Base-by-base conservation (phyloP, 176 grass and related monocot species). In the Musa itinerans region DNA sequence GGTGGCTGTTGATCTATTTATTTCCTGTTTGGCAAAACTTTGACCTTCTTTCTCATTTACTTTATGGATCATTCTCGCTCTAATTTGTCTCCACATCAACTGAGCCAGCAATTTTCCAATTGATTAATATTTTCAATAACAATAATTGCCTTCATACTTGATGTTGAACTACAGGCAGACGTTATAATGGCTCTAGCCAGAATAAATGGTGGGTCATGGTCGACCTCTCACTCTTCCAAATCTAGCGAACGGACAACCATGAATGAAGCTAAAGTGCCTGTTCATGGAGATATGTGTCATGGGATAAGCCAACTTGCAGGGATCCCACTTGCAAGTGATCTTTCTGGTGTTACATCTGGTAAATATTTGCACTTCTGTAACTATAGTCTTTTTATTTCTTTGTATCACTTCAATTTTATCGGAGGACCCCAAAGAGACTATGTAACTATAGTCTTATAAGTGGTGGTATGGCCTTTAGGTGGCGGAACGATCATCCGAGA, bases 171-270 rank as follows among this genome's bases (percentile, higher is more conserved):
- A 20, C 23, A 79, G 77, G 77, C 77, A 24, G 77, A 79, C 71
- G 26, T 79, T 2, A 71, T 79, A 49, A 79, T 79, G 77, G 65
- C 77, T 69, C 59, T 79, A 66, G 77, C 77, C 71, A 66, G 77
- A 58, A 71, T 66, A 58, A 79, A 48, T 50, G 66, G 77, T 57
- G 67, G 66, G 23, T 71, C 77, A 49, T 79, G 77, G 77, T 70
- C 65, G 58, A 79, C 77, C 77, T 71, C 77, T 20, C 71, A 61
- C 14, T 21, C 66, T 54, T 11, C 65, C 16, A 71, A 48, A 25
- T 13, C 63, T 15, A 2, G 21, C 26, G 63, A 65, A 25, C 63
- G 13, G 21, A 12, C 22, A 26, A 27, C 10, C 10, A 23, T 10
- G 11, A 50, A 24, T 10, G 53, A 79, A 61, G 65, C 53, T 58